Percentiles rank a stretch among this genome's conserved stretches.
Conservation (phyloP, 495 filamentous ascomycete genomes). For the Geopyxis carbonaria region DNA sequence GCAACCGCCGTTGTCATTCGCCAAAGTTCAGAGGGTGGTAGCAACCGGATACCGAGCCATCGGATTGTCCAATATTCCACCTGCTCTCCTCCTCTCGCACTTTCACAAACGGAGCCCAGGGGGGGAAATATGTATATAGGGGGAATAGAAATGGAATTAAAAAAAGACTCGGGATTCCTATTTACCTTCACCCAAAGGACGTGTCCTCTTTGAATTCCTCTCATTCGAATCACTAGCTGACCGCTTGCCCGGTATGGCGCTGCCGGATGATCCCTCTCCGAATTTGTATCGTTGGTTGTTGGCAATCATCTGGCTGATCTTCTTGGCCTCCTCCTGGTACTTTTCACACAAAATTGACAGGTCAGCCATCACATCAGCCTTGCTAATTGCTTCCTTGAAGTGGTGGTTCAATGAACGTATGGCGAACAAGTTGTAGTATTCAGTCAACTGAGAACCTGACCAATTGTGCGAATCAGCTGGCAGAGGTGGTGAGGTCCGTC, state of each 20-base stretch:
- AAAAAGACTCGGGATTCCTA: conserved; percentile 11
- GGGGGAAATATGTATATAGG: conserved; percentile 3
- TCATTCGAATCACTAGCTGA: conserved; percentile 10
- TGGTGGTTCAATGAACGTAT: conserved; percentile 19
- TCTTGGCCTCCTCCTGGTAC: neutral
- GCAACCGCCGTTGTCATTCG: too few relatives aligned
- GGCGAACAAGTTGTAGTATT: conserved; percentile 24
- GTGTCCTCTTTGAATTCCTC: conserved; percentile 20
- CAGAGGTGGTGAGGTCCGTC: conserved; percentile 17
- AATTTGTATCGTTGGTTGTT: conserved; percentile 8
- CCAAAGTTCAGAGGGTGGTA: too few relatives aligned
- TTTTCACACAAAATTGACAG: conserved; percentile 9
- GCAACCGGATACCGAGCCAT: conserved; percentile 7
- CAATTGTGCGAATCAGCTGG: conserved; percentile 18
- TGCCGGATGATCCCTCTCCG: conserved; percentile 5
- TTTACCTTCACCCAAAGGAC: conserved; percentile 21
- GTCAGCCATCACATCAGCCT: conserved; percentile 17
- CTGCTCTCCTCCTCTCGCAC: conserved; percentile 6
- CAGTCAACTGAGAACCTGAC: conserved; percentile 18
- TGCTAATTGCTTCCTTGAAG: conserved; percentile 16
- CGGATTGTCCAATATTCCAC: conserved; percentile 7
- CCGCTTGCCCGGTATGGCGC: conserved; percentile 12
- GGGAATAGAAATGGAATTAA: conserved; percentile 7
- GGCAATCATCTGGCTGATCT: conserved; percentile 1
- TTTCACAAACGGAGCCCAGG: neutral